Evolutionary conservation across 2,329 filamentous ascomycete genomes (phyloP), one percentile per base, ranked within the genome.

Genomic region (Exophiala spinifera): DNA sequence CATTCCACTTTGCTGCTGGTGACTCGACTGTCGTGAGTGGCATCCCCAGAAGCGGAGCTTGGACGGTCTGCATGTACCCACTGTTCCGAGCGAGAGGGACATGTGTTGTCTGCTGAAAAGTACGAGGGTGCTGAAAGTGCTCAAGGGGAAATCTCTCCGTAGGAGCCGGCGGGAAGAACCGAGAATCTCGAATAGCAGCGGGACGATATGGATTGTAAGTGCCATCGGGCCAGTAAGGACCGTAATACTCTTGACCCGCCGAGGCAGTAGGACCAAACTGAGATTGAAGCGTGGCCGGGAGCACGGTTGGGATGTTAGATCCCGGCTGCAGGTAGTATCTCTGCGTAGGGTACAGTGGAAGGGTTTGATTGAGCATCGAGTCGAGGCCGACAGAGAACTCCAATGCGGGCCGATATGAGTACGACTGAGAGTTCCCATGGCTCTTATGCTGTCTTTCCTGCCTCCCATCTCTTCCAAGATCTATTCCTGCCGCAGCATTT

Each of bases 201-300:
- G 82, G 81, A 55, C 80, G 75, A 66, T 84, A 84, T 11, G 82
- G 79, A 34, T 80, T 78, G 61, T 77, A 82, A 7, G 76, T 80
- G n/a, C 81, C 82, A 72, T 84, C 79, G 17, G 82, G 80, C 80
- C 81, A 85, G 64, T 84, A 84, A 23, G 81, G 81, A 0, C 82
- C 82, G 67, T 81, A 84, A 4, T 78, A 75, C 7, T 79, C 79
- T 51, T 77, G 75, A 25, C 78, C 77, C 49, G 80, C 80, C 1
- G 81, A 79, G 25, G 80, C 80, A 6, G 81, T 83, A 23, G 81
- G 80, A 2, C 80, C 81, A 46, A 80, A 70, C 51, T 76, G 77
- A 60, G 80, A 78, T 47, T 84, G 82, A 54, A 82, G 74, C 20
- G 78, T 72, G 25, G 83, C 80, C 45, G 85, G 80, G 13, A 85